Percentiles rank a stretch among this genome's conserved stretches.
Conservation (phyloP, 1,139 yeast genomes). For the Blastobotrys elegans region DNA sequence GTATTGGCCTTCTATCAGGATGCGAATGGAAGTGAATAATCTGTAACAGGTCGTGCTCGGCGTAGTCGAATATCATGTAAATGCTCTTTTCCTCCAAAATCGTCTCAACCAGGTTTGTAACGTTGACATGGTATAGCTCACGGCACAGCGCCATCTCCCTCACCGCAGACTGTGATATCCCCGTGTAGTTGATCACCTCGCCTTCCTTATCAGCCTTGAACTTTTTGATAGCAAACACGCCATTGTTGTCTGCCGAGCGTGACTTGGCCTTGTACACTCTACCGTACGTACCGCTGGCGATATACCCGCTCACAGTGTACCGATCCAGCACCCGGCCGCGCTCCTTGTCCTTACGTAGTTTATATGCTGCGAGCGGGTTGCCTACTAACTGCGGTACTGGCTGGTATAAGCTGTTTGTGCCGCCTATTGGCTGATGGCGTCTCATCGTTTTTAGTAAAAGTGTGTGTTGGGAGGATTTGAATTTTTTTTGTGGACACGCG, state of each 20-base stretch:
- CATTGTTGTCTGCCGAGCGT: conserved; percentile 15
- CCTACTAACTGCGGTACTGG: conserved; percentile 25
- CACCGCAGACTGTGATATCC: conserved; percentile 93
- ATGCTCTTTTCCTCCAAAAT: conserved; percentile 87
- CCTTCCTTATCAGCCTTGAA: conserved; percentile 94
- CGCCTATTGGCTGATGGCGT: conserved; percentile 2
- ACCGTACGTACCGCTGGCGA: conserved; percentile 98
- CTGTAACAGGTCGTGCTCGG: conserved; percentile 91
- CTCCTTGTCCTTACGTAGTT: conserved; percentile 57
- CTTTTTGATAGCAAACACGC: conserved; percentile 74
- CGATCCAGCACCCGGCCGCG: conserved; percentile 71
- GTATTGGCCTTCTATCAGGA: conserved; percentile 75
- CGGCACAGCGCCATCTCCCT: conserved; percentile 95
- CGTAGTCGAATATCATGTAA: conserved; percentile 91
- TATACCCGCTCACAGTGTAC: conserved; percentile 87
- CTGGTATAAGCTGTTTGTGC: background rate
- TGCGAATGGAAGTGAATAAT: conserved; percentile 92
- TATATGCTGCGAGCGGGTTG: conserved; percentile 35
- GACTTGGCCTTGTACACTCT: conserved; percentile 83
- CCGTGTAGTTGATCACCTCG: conserved; percentile 83
- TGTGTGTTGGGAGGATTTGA: background rate
- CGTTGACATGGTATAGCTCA: conserved; percentile 74
- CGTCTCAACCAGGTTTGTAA: conserved; percentile 75
- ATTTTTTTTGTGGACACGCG: too few species aligned
- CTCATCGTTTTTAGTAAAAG: background rate